Conservation (phyloP, 2,329 filamentous ascomycete genomes). For the Thelonectria discophora region DNA sequence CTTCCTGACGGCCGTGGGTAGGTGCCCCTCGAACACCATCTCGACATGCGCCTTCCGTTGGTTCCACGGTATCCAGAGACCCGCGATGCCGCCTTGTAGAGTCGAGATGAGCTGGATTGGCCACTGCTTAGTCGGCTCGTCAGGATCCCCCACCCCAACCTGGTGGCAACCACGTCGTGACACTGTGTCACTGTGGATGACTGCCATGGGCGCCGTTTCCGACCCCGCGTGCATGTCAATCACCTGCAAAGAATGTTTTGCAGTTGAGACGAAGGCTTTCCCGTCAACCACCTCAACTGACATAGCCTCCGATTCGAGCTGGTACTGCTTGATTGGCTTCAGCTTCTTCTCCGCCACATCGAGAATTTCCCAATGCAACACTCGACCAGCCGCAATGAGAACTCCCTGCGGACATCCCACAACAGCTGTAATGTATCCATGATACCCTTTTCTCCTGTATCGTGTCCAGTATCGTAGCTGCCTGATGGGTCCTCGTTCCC, state of each 20-base stretch:
- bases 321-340: conserved; percentile 54
- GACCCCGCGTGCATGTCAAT: conserved; percentile 57
- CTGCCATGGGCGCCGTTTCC: conserved; percentile 46
- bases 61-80: conserved; percentile 60
- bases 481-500: conserved; percentile 26
- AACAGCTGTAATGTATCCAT: conserved; percentile 64
- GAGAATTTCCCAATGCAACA: conserved; percentile 65
- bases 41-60: conserved; percentile 53
- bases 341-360: conserved; percentile 62
- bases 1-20: conserved; percentile 65
- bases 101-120: conserved; percentile 60
- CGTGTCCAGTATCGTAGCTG: conserved; percentile 62
- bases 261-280: conserved; percentile 62
- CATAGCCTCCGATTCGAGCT: conserved; percentile 63
- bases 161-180: conserved; percentile 56
- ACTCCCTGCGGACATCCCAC: conserved; percentile 64
- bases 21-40: conserved; percentile 63
- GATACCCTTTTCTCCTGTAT: conserved; percentile 57
- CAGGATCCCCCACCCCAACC: conserved; percentile 53
- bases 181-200: conserved; percentile 58
- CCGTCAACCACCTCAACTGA: conserved; percentile 58
- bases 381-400: conserved; percentile 63
- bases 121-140: conserved; percentile 41
- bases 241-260: conserved; percentile 63
- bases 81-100: conserved; percentile 56